Evolutionary conservation across 768 basidiomycete genomes (phyloP).

Genomic region (Boletellus emodensis): DNA sequence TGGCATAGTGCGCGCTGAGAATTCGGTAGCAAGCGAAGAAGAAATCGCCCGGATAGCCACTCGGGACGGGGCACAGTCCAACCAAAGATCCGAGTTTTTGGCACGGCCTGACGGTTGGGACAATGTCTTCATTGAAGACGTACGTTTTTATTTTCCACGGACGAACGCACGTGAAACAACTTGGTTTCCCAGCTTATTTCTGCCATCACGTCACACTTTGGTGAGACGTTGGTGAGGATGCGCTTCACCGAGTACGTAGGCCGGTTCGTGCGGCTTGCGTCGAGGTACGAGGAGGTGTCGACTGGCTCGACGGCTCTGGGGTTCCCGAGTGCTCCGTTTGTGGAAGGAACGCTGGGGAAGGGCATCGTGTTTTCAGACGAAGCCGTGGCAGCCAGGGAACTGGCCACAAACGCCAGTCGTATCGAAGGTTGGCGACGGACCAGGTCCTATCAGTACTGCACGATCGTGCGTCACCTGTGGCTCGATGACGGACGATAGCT

Average conservation of each 20-base stretch:
- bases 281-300: conserved; percentile 86
- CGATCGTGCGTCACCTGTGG: conserved; percentile 48
- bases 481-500: background rate
- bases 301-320: conserved; percentile 72
- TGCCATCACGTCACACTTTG: conserved; percentile 89
- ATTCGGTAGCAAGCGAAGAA: conserved; percentile 61
- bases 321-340: conserved; percentile 56
- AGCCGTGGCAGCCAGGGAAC: conserved; percentile 56
- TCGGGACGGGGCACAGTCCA: conserved; percentile 50
- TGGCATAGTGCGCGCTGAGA: conserved; percentile 63
- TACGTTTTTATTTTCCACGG: conserved; percentile 36
- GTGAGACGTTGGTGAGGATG: conserved; percentile 82
- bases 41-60: conserved; percentile 55
- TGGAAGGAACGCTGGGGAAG: conserved; percentile 56
- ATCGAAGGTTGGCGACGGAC: conserved; percentile 94
- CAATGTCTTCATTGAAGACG: conserved; percentile 91
- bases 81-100: conserved; percentile 48
- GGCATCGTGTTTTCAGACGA: conserved; percentile 83
- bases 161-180: background rate
- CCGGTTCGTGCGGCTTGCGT: conserved; percentile 85
- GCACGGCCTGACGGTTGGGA: conserved; percentile 65
- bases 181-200: conserved; percentile 52
- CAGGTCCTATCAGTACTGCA: conserved; percentile 69
- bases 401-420: conserved; percentile 70
- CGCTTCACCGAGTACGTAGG: conserved; percentile 86